These are phyloP conservation scores for Sporothrix pseudoabietina DNA, from an alignment of 2,329 filamentous ascomycete genomes.

Conservation along the genomic window DNA sequence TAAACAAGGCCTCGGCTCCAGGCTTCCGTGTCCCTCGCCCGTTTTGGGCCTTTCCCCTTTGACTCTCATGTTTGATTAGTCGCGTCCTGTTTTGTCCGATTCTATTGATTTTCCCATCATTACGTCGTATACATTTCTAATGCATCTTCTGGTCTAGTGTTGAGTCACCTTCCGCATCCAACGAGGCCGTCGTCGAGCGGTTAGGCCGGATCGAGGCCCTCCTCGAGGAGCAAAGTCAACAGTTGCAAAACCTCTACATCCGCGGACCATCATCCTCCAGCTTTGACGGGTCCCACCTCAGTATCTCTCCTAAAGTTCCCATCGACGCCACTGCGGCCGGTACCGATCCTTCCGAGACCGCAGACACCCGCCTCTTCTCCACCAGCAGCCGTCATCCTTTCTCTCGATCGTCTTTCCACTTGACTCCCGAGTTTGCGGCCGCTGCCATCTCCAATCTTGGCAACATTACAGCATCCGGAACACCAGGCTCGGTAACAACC, in stretches of 20 bases:
- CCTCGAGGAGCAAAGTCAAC: conserved; percentile 35
- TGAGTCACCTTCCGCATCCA: conserved; percentile 31
- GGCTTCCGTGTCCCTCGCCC: background rate
- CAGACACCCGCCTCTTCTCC: background rate
- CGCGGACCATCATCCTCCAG: background rate
- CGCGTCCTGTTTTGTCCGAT: background rate
- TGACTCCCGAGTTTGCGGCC: conserved; percentile 1
- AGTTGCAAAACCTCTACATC: background rate
- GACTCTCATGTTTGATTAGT: background rate
- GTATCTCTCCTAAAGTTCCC: conserved; percentile 15
- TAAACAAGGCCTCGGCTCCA: background rate
- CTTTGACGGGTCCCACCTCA: background rate
- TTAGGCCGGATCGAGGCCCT: conserved; percentile 45
- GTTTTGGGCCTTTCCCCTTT: background rate
- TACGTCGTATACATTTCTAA: background rate
- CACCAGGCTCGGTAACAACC: background rate
- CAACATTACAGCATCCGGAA: background rate
- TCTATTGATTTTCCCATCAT: background rate
- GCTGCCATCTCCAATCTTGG: background rate
- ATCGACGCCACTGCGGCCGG: background rate
- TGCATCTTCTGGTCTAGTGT: conserved; percentile 17
- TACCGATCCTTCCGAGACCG: background rate
- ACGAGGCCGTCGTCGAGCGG: conserved; percentile 43
- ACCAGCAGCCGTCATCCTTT: background rate
- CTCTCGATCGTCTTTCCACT: background rate